Base-by-base conservation (phyloP, 75 land plant species). In the Larix kaempferi region DNA sequence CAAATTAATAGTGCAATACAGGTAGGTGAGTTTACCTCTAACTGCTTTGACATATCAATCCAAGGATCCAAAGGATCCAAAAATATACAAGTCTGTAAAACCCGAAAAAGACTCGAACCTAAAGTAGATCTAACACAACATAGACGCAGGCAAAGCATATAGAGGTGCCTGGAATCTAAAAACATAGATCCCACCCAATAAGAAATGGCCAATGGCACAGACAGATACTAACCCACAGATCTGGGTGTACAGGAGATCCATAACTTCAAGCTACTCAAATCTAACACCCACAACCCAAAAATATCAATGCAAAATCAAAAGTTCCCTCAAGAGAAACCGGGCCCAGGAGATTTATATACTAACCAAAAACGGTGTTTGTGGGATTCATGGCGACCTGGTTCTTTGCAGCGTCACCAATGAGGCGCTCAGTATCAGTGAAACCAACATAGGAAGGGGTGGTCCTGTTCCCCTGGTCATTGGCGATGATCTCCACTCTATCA, bases 331-430 rank as follows among this genome's bases (percentile, higher is more conserved):
- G 6, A 59, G 2, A 21, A 60, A 60, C 0, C 22, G 62, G 6
- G 3, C 7, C 10, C n/a, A 21, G 2, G 62, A 49, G 1, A 49
- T 11, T 49, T 49, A 1, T 7, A 6, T 44, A 71, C 84, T 27
- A 17, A 82, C 84, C 82, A 56, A 82, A 82, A 35, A 82, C 77
- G 16, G 83, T 83, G 74, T 83, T 83, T 57, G 66, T 76, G 25
- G 85, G 85, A 57, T 83, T 83, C 84, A 72, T 82, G 59, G 82
- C 77, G 19, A 62, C 84, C 65, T 82, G 84, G 44, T 80, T 82
- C 74, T 80, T 80, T 73, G 85, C 85, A 0, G 84, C 84, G 25
- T 83, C 85, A 3, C 85, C 85, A 26, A 83, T 81, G 66, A 83
- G 85, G 1, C 85, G 71, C 71, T 83, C 84, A 0, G 74, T 83